Base-by-base conservation (phyloP, 495 filamentous ascomycete species). In the Podospora comata region DNA sequence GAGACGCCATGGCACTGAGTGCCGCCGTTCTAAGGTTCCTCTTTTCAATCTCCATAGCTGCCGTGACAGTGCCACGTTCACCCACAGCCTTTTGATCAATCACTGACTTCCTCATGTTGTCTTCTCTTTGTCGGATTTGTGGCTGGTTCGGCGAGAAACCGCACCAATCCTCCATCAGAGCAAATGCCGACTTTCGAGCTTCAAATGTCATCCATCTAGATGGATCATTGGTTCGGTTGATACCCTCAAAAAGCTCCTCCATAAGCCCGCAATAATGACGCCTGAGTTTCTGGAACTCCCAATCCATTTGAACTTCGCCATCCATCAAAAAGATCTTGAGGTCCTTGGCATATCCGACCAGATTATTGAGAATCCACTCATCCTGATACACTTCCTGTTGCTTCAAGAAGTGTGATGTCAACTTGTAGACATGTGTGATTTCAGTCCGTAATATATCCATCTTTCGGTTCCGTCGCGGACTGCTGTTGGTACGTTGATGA, bases 151-250 rank as follows among this genome's bases (percentile, higher is more conserved):
- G 92, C 0, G 95, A 96, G 76, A 95, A 96, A 0, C 96, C 95
- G 79, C 96, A 98, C 95, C 95, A 99, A 66, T 98, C 94, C 76
- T 98, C 94, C 93, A 99, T 98, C 39, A 98, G 79, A 5, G 94
- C 89, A 74, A 98, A 99, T 5, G 93, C 88, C 11, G 95, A 97
- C 73, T 97, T 94, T 27, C 95, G 84, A 0, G 93, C 90, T 75
- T 97, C 95, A 70, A 99, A 99, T 0, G 96, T 91, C 83, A 99
- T 94, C 92, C 93, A 98, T 23, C 91, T 85, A 2, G 91, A 88
- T 4, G 93, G 90, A 70, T 97, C 92, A 69, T 88, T 89, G 0
- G 92, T 92, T 53, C 91, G 88, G 72, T 95, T 97, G 68, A 97
- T 90, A 15, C 92, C 92, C 70, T 97, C 92, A 69, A 95, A 97